Evolutionary conservation across 176 grass and related monocot species (phyloP).

Genomic region (Alopecurus myosuroides): DNA sequence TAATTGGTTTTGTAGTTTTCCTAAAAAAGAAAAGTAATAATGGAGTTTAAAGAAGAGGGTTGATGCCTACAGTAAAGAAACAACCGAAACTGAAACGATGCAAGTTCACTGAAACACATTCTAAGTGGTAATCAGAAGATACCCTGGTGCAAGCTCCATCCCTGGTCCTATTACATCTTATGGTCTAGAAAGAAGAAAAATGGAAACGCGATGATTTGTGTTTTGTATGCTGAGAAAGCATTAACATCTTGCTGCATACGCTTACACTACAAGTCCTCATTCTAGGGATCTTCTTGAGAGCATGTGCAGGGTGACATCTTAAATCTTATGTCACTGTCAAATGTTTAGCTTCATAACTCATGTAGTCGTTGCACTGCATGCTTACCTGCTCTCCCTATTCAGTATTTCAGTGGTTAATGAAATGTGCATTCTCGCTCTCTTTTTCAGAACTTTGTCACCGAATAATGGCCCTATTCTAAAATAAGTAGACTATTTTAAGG

Average conservation of each 20-base stretch:
- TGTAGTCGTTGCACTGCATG: neutral
- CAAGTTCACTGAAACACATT: slow-evolving; percentile 28
- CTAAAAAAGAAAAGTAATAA: slow-evolving; percentile 31
- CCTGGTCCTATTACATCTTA: neutral
- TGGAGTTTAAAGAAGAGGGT: slow-evolving; percentile 42
- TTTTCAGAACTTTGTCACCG: neutral
- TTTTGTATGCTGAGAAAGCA: neutral
- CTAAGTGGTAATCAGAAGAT: slow-evolving; percentile 8
- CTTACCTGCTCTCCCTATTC: neutral
- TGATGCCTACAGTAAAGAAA: slow-evolving; percentile 37
- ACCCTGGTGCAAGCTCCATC: neutral
- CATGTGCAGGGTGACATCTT: neutral
- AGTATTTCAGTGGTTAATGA: neutral
- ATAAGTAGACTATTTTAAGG: neutral
- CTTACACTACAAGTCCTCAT: too few species aligned
- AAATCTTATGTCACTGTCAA: neutral
- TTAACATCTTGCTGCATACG: neutral
- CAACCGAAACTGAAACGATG: slow-evolving; percentile 40
- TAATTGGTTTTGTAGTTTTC: slow-evolving; percentile 36
- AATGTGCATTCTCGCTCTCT: neutral
- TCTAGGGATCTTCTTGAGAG: neutral
- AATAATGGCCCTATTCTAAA: neutral
- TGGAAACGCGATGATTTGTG: neutral
- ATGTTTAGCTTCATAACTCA: slow-evolving; percentile 15
- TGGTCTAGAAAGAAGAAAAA: neutral